A percentile compares a stretch with the other conserved stretches of the same genome.
Conservation (phyloP, 2,329 filamentous ascomycete genomes). For the Pseudocercospora pini-densiflorae region DNA sequence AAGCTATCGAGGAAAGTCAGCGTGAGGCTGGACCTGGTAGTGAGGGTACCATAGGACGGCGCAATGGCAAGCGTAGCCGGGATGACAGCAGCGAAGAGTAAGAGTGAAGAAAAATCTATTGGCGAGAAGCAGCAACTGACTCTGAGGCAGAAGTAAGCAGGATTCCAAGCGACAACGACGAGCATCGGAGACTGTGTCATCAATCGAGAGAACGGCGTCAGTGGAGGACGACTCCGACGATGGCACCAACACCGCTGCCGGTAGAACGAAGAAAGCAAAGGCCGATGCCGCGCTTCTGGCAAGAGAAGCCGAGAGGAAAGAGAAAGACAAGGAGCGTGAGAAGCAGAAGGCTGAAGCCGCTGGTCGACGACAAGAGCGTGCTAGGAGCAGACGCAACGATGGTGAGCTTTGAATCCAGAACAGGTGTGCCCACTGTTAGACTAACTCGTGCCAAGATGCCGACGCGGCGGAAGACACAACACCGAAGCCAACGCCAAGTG, state of each 20-base stretch:
- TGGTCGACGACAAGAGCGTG: constrained; percentile 79
- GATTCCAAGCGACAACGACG: constrained; percentile 83
- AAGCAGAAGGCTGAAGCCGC: constrained; percentile 73
- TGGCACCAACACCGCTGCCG: constrained; percentile 47
- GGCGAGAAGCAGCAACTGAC: constrained; percentile 24
- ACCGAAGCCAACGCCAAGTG: constrained; percentile 49
- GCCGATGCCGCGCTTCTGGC: constrained; percentile 55
- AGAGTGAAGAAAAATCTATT: constrained; percentile 47
- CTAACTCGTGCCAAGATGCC: constrained; percentile 17
- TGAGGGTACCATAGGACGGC: constrained; percentile 58
- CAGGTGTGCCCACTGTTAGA: background rate
- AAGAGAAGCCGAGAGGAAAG: constrained; percentile 67
- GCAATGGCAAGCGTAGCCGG: constrained; percentile 79
- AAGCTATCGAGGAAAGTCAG: constrained; percentile 94
- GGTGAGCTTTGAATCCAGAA: constrained; percentile 57
- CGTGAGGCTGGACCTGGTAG: constrained; percentile 64
- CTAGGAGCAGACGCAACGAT: constrained; percentile 79
- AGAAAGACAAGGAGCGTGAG: constrained; percentile 70
- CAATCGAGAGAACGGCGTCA: constrained; percentile 51
- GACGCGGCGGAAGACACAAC: constrained; percentile 72
- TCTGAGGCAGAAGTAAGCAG: constrained; percentile 64
- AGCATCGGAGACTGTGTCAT: constrained; percentile 68
- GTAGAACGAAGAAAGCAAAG: constrained; percentile 47
- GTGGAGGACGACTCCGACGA: constrained; percentile 74
- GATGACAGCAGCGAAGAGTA: constrained; percentile 96